Evolutionary conservation across 257 asterid genomes (phyloP).

Genomic region (Forsythia suspensa): DNA sequence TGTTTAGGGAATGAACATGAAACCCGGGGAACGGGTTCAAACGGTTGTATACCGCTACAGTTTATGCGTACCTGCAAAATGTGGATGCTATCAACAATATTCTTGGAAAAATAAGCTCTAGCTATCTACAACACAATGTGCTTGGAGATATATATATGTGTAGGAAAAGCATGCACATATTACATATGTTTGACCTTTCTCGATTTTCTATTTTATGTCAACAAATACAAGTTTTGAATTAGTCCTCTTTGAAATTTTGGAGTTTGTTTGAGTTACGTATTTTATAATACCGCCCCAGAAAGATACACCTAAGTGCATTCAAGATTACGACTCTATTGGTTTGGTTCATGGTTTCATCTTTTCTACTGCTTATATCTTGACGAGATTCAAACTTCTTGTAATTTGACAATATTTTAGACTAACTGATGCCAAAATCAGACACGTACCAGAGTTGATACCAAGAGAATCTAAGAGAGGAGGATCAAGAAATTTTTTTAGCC

Average conservation of each 20-base stretch:
- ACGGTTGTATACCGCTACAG: not conserved
- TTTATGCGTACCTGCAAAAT: not conserved
- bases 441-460: too few species aligned
- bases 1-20: too few species aligned
- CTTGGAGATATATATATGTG: not conserved
- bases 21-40: too few species aligned
- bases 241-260: not conserved
- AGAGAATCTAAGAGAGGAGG: not conserved
- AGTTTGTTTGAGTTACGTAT: not conserved
- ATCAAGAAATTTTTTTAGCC: too few species aligned
- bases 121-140: not conserved
- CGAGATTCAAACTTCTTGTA: too few species aligned
- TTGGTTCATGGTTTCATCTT: too few species aligned
- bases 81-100: not conserved
- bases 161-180: too few species aligned
- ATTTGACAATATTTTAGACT: not conserved
- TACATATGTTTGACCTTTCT: not conserved
- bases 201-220: not conserved
- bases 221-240: not conserved
- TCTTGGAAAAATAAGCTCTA: too few species aligned
- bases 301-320: too few species aligned
- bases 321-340: not conserved
- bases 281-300: not conserved
- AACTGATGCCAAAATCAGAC: not conserved
- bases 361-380: too few species aligned